Percentiles rank a stretch among this genome's conserved stretches.
phyloP scores from a whole-genome alignment of 371 early-diverging fungal genomes.

The Chytridium lagenaria region DNA sequence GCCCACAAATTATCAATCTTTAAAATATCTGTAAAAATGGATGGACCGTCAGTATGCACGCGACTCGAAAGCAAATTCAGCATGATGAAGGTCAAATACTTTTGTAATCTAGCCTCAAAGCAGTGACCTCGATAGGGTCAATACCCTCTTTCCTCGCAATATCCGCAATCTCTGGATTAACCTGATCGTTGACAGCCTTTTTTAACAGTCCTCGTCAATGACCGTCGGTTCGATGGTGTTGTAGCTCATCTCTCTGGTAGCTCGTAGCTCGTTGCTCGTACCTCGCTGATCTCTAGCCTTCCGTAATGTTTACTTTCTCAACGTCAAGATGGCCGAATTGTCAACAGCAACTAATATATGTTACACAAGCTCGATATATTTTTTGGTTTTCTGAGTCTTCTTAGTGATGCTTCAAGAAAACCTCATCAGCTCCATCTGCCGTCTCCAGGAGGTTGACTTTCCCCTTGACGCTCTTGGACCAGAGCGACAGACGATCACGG shows the following conservation, averaged over 20 bases:
- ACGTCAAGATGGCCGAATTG: too few species aligned
- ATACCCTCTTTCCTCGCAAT: constrained; percentile 58
- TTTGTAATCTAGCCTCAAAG: constrained; percentile 62
- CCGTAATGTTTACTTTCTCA: too few species aligned
- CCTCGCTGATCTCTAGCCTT: too few species aligned
- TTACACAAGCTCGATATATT: too few species aligned
- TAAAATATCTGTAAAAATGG: constrained; percentile 51
- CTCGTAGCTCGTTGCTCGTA: too few species aligned
- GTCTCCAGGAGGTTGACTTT: constrained; percentile 49
- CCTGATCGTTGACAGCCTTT: constrained; percentile 58
- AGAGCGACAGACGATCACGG: constrained; percentile 58
- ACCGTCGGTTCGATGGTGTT: constrained; percentile 60
- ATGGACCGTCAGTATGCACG: too few species aligned
- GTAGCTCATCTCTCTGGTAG: constrained; percentile 35
- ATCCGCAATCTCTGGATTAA: constrained; percentile 55
- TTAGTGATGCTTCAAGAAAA: not conserved
- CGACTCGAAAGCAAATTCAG: too few species aligned
- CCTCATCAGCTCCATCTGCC: constrained; percentile 22
- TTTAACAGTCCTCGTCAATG: constrained; percentile 59
- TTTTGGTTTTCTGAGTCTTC: too few species aligned
- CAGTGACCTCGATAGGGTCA: constrained; percentile 50
- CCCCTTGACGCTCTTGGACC: constrained; percentile 61
- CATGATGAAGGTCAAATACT: constrained; percentile 44
- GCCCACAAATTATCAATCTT: constrained; percentile 65
- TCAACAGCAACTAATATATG: not conserved